Conservation (phyloP, 257 asterid genomes). For the Parsonsia alboflavescens region DNA sequence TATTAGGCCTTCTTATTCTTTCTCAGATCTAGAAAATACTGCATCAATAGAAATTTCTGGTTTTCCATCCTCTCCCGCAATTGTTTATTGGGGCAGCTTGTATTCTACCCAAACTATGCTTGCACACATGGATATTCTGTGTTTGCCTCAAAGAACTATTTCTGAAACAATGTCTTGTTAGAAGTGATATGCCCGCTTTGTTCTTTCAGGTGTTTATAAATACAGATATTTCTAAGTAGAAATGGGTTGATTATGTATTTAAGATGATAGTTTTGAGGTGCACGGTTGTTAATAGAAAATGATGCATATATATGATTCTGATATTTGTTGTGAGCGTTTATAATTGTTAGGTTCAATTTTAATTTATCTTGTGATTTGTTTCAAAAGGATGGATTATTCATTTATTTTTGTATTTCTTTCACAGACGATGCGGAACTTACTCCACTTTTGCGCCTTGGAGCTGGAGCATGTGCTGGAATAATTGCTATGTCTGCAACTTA, state of each 20-base stretch:
- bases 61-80: neutral
- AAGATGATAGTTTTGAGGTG: neutral
- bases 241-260: neutral
- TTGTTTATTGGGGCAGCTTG: neutral
- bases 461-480: slow-evolving; percentile 99
- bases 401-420: slow-evolving; percentile 11
- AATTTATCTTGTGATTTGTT: neutral
- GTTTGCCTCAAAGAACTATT: neutral
- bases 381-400: neutral
- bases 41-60: neutral
- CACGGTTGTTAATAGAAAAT: neutral
- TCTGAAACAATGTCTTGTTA: neutral
- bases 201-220: neutral
- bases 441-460: slow-evolving; percentile 85
- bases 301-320: neutral
- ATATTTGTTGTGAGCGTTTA: neutral
- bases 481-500: slow-evolving; percentile 98
- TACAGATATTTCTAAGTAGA: neutral
- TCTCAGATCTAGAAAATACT: neutral
- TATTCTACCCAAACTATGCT: neutral
- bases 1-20: neutral
- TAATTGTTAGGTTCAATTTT: neutral
- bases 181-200: neutral
- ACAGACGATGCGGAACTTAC: slow-evolving; percentile 81
- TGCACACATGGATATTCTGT: neutral